These are phyloP conservation scores for Pyricularia grisea DNA, from an alignment of 2,329 filamentous ascomycete species.

Conservation along the genomic window DNA sequence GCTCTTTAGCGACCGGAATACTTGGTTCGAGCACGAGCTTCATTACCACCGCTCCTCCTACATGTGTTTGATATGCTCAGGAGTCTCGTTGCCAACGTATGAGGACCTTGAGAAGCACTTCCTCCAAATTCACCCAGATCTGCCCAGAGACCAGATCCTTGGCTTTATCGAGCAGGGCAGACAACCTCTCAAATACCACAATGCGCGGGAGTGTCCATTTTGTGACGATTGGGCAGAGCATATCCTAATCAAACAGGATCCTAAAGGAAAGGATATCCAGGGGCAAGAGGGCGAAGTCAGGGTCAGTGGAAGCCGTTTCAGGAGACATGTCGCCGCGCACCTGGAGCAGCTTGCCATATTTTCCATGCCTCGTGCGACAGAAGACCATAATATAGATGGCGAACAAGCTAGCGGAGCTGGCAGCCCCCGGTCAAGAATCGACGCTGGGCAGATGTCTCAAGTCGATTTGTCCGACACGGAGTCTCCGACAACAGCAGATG, in stretches of 20 bases:
- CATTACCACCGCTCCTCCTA: neutral
- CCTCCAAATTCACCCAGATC: neutral
- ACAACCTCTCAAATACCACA: neutral
- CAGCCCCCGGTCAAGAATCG: neutral
- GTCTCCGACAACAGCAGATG: too few species aligned
- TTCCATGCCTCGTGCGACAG: neutral
- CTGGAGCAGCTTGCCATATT: constrained; percentile 1
- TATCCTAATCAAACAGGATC: neutral
- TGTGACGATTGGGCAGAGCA: neutral
- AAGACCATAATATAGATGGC: neutral
- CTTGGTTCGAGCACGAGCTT: constrained; percentile 1
- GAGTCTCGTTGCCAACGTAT: neutral
- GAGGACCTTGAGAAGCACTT: neutral
- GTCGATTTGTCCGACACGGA: neutral
- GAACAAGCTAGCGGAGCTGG: neutral
- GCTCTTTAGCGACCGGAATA: neutral
- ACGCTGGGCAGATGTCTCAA: neutral
- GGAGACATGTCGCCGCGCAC: neutral
- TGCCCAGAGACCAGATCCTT: neutral
- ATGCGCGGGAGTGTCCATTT: neutral
- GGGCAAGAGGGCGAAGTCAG: neutral
- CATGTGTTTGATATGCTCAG: neutral
- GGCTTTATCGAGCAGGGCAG: neutral
- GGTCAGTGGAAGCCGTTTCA: neutral
- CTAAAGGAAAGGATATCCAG: neutral